Base-by-base conservation (phyloP, 1,139 yeast genomes). In the Spathaspora sp. region DNA sequence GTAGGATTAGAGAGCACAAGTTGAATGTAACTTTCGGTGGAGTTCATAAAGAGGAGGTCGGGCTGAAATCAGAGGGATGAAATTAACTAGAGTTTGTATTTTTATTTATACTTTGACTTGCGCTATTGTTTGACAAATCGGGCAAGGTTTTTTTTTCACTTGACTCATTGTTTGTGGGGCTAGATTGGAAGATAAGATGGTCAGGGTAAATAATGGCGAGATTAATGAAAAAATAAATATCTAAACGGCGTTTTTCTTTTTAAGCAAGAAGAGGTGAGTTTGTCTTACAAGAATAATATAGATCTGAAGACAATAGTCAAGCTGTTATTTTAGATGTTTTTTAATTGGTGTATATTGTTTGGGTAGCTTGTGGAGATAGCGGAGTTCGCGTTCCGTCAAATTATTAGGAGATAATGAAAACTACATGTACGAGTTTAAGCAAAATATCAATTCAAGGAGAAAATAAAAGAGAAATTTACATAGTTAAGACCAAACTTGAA, bases 401-500 rank as follows among this genome's bases (percentile, higher is more conserved):
- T 13, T 15, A 13, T 6, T 5, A 27, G n/a, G 13, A 11, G 31
- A 27, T 11, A 4, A 27, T 27, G n/a, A n/a, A n/a, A n/a, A n/a
- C n/a, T n/a, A n/a, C n/a, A n/a, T n/a, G n/a, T n/a, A 27, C 31
- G n/a, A 27, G 13, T 10, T 9, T 10, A 10, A 10, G 5, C 11
- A 10, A 10, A 11, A 11, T 27, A 27, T 27, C 11, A 8, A 27
- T 13, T 27, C 27, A 8, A n/a, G 9, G 4, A n/a, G 13, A 27
- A 27, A 27, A 27, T 10, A 27, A 27, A 5, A 27, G 5, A 27
- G n/a, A 27, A 27, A 11, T 10, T n/a, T n/a, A 27, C 31, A 5
- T 10, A 27, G 6, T 31, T 51, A 68, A 1, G 72, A 65, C 76
- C 76, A 71, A 4, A 70, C 72, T 55, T 71, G 75, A 45, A 71